Percentiles rank a stretch among this genome's conserved stretches.
Conservation (phyloP, 2,329 filamentous ascomycete genomes). For the Botrytis sinoallii region DNA sequence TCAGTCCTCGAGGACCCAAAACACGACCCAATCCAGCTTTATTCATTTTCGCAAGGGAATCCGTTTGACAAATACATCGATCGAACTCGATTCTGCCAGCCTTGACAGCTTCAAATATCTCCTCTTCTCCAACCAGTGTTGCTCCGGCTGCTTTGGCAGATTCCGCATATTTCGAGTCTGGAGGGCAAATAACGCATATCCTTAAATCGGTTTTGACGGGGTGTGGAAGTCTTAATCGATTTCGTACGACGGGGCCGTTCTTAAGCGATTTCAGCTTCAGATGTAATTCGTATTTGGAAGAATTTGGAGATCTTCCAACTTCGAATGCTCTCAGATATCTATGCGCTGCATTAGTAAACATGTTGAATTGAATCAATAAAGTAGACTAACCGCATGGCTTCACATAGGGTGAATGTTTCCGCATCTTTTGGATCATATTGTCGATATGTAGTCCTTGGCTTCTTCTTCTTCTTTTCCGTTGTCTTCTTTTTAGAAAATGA, state of each 20-base stretch:
- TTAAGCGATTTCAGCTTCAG: slow-evolving; percentile 80
- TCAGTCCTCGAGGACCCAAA: slow-evolving; percentile 83
- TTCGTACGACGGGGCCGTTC: slow-evolving; percentile 82
- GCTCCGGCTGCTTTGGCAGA: slow-evolving; percentile 78
- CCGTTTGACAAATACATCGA: slow-evolving; percentile 78
- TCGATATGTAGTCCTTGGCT: slow-evolving; percentile 36
- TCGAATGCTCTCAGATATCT: slow-evolving; percentile 91
- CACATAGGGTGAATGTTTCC: slow-evolving; percentile 76
- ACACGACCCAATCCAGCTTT: slow-evolving; percentile 78
- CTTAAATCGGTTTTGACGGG: slow-evolving; percentile 84
- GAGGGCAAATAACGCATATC: slow-evolving; percentile 88
- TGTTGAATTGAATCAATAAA: neutral
- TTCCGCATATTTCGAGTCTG: slow-evolving; percentile 68
- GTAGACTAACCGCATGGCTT: slow-evolving; percentile 77
- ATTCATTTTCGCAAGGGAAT: slow-evolving; percentile 73
- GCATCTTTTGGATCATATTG: slow-evolving; percentile 39
- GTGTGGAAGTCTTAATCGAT: slow-evolving; percentile 82
- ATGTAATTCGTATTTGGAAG: slow-evolving; percentile 83
- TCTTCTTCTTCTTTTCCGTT: slow-evolving; percentile 36
- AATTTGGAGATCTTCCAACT: slow-evolving; percentile 72
- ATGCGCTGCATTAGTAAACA: slow-evolving; percentile 21
- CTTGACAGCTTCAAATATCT: slow-evolving; percentile 74
- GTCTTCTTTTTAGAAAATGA: slow-evolving; percentile 37
- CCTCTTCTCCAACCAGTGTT: slow-evolving; percentile 77
- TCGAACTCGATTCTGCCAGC: slow-evolving; percentile 80